These are phyloP conservation scores for Cladosporium phlei DNA, from an alignment of 2,329 filamentous ascomycete genomes.

Conservation along the genomic window DNA sequence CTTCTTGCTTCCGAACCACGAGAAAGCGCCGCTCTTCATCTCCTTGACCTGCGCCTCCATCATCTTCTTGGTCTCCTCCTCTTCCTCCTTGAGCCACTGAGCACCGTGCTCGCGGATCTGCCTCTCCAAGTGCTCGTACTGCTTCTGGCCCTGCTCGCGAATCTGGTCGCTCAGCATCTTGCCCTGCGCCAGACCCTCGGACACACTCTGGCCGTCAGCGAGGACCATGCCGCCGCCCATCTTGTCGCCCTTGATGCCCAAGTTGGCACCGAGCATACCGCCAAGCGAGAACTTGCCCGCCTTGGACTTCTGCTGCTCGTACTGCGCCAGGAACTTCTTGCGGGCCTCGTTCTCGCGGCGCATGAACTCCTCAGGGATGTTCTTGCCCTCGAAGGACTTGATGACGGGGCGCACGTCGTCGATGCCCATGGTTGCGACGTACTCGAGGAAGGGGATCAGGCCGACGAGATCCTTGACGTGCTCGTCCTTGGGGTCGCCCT, in stretches of 20 bases:
- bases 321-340: conserved; percentile 74
- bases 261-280: conserved; percentile 55
- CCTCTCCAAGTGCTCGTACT: conserved; percentile 83
- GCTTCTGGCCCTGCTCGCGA: conserved; percentile 81
- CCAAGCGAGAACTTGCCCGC: conserved; percentile 58
- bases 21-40: conserved; percentile 75
- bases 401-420: conserved; percentile 70
- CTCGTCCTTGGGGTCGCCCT: conserved; percentile 68
- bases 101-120: conserved; percentile 91
- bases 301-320: conserved; percentile 64
- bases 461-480: conserved; percentile 68
- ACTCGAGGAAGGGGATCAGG: conserved; percentile 94
- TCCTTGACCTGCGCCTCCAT: conserved; percentile 87
- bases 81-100: conserved; percentile 93
- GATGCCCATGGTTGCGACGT: conserved; percentile 89
- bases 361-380: conserved; percentile 87
- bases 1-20: conserved; percentile 44
- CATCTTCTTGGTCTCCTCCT: conserved; percentile 77
- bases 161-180: conserved; percentile 98
- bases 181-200: conserved; percentile 78
- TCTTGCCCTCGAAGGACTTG: conserved; percentile 61
- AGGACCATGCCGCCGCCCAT: conserved; percentile 55
- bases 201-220: conserved; percentile 52
- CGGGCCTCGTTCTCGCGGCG: conserved; percentile 80
- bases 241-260: conserved; percentile 70